Evolutionary conservation across 352 stramenopile genomes (phyloP), one percentile per base, ranked within the genome.

Genomic region (Phytophthora sp.): DNA sequence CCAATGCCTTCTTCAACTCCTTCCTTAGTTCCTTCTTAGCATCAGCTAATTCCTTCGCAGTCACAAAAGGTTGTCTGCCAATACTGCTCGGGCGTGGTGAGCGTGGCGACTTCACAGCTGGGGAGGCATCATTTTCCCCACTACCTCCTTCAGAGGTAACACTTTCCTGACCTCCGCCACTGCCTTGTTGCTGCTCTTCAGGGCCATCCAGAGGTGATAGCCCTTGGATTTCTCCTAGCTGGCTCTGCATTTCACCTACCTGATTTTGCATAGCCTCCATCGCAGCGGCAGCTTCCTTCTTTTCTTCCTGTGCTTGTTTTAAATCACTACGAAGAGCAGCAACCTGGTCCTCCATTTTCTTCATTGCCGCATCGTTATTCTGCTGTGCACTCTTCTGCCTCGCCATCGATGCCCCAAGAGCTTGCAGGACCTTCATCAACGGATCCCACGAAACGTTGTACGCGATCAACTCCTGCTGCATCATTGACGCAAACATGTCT

Each of bases 391-490:
- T 66, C 35, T 92, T 77, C 35, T 92, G 83, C 17, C 72, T 78
- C 6, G 69, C 67, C 52, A 91, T 77, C 10, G 82, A 84, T 6
- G 51, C 44, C 3, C 79, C 81, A 13, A 95, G 62, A 37, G 79
- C 62, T 55, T 87, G 70, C 1, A 95, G 67, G 10, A 79, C 79
- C 46, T 88, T 85, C 42, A 87, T 69, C 12, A 95, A 54, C 24
- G 86, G 86, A 28, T 89, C 81, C 82, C 85, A 90, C 44, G 86
- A 87, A 21, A 90, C 59, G 20, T 61, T 89, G 66, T 90, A 92
- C 46, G 81, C 64, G 27, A 93, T 86, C 7, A 95, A 52, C 18
- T 91, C 77, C 20, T 81, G 76, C 49, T 89, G 67, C 49, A 95
- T 74, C 46, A 93, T 37, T 8, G 69, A 74, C 9, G 75, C 76